Conservation (phyloP, 352 stramenopile genomes). For the Lagenidium giganteum region DNA sequence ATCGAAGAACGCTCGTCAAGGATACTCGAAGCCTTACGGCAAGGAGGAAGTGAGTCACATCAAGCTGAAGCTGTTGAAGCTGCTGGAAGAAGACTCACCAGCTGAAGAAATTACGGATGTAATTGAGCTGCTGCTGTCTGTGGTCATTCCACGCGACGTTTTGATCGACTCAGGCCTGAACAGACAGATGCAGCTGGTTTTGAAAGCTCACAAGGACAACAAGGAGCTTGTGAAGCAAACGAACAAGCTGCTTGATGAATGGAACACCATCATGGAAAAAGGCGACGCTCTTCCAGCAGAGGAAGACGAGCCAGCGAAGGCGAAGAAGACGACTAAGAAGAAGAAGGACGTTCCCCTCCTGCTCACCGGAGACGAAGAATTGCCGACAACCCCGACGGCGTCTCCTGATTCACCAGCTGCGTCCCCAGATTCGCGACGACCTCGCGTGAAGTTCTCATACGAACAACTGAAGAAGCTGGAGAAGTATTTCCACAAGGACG, state of each 20-base stretch:
- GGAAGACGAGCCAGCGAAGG: constrained; percentile 31
- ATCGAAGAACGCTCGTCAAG: constrained; percentile 71
- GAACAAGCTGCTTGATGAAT: constrained; percentile 75
- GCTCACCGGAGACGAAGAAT: constrained; percentile 50
- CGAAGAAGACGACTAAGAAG: constrained; percentile 46
- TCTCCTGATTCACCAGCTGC: constrained; percentile 64
- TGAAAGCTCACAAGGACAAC: constrained; percentile 83
- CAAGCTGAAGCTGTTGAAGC: constrained; percentile 83
- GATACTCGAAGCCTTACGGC: constrained; percentile 66
- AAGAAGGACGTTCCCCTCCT: constrained; percentile 39
- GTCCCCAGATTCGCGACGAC: constrained; percentile 56
- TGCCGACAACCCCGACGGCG: constrained; percentile 44
- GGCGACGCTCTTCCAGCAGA: constrained; percentile 17
- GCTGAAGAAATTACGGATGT: constrained; percentile 77
- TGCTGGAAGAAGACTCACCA: constrained; percentile 75
- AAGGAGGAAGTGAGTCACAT: constrained; percentile 82
- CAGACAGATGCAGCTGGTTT: constrained; percentile 65
- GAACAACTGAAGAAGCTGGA: constrained; percentile 76
- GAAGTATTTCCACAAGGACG: constrained; percentile 79
- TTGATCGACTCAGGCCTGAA: constrained; percentile 71
- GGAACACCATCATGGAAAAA: constrained; percentile 67
- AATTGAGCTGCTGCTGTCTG: constrained; percentile 73
- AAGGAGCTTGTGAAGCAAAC: constrained; percentile 82
- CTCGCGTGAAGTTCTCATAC: constrained; percentile 74
- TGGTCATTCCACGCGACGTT: constrained; percentile 72